phyloP scores from a whole-genome alignment of 1,139 yeast genomes.

The Zygosaccharomyces pseudobailii region DNA sequence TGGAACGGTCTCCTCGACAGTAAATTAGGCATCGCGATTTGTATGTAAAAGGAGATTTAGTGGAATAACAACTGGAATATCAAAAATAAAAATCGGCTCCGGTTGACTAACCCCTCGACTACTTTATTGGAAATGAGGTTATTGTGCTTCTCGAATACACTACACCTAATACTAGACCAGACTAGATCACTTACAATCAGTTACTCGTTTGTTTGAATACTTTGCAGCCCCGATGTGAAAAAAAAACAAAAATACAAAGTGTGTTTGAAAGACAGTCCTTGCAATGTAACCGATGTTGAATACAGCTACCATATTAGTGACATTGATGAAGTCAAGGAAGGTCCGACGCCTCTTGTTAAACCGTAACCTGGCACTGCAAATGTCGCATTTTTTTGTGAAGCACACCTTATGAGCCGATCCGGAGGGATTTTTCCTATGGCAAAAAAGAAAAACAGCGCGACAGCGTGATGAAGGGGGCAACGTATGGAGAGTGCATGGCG shows the following conservation, averaged over 20 bases:
- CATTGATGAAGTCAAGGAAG: background rate
- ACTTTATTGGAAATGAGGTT: too few species aligned
- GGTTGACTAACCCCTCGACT: too few species aligned
- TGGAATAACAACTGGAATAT: background rate
- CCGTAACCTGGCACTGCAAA: background rate
- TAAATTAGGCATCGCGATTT: constrained; percentile 21
- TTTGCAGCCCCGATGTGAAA: too few species aligned
- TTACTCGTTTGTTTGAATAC: too few species aligned
- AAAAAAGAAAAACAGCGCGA: background rate
- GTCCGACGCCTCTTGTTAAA: background rate
- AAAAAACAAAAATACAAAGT: too few species aligned
- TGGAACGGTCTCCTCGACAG: constrained; percentile 27
- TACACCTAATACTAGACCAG: too few species aligned
- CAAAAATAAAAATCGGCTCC: too few species aligned
- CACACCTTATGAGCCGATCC: background rate
- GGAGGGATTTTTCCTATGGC: constrained; percentile 1
- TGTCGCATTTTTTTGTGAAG: background rate
- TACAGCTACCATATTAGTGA: background rate
- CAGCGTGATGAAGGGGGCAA: background rate
- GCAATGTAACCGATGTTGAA: background rate
- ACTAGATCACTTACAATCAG: too few species aligned
- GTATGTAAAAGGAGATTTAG: background rate
- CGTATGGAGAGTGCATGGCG: background rate
- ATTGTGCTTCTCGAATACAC: too few species aligned
- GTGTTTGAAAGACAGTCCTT: background rate